Evolutionary conservation across 2,329 filamentous ascomycete genomes (phyloP).

Genomic region (Xylariales sp.): DNA sequence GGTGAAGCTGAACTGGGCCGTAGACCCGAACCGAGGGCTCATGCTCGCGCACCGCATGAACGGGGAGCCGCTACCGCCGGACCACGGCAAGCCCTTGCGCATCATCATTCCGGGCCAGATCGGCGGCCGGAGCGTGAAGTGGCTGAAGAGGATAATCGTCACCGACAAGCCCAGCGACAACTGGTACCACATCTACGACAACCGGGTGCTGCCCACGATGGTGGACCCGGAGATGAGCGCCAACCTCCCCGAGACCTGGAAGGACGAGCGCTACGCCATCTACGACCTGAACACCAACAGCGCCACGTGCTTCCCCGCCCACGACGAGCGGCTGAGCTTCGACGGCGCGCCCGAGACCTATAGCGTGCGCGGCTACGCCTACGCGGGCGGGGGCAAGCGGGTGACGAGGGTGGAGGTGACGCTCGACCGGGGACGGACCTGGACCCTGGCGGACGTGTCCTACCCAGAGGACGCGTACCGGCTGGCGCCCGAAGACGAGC

Average conservation of each 20-base stretch:
- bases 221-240: slow-evolving; percentile 77
- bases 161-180: slow-evolving; percentile 79
- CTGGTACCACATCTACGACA: slow-evolving; percentile 95
- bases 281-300: slow-evolving; percentile 90
- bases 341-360: slow-evolving; percentile 49
- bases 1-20: slow-evolving; percentile 81
- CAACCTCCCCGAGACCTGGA: slow-evolving; percentile 73
- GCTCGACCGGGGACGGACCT: slow-evolving; percentile 75
- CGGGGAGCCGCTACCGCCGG: slow-evolving; percentile 71
- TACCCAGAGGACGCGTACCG: slow-evolving; percentile 88
- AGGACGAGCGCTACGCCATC: slow-evolving; percentile 85
- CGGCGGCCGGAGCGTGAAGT: slow-evolving; percentile 88
- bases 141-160: slow-evolving; percentile 77
- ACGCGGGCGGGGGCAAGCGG: slow-evolving; percentile 79
- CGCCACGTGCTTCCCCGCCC: slow-evolving; percentile 73
- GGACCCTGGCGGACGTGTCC: slow-evolving; percentile 70
- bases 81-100: slow-evolving; percentile 81
- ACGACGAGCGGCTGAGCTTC: slow-evolving; percentile 63
- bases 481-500: slow-evolving; percentile 48
- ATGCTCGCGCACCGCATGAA: slow-evolving; percentile 92
- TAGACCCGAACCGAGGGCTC: slow-evolving; percentile 78
- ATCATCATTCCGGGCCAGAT: slow-evolving; percentile 88
- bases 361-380: slow-evolving; percentile 75
- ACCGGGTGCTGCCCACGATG: slow-evolving; percentile 82
- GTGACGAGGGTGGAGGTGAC: slow-evolving; percentile 81